Percentiles rank a stretch among this genome's conserved stretches.
These are phyloP conservation scores for Diaporthe sp. DNA, from an alignment of 2,329 filamentous ascomycete genomes.

Conservation along the genomic window DNA sequence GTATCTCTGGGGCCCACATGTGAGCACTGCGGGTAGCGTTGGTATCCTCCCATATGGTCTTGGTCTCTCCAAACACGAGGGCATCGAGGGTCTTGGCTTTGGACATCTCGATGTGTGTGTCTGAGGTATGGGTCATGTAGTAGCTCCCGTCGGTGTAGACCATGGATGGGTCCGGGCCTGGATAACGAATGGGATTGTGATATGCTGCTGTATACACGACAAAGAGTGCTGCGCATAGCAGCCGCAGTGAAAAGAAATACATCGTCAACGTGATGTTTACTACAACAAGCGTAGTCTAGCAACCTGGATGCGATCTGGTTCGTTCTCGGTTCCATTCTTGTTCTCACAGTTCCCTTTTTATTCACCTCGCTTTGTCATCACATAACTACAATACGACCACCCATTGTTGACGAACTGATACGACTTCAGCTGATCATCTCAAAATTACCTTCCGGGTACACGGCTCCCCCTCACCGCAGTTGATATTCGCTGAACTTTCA, in stretches of 20 bases:
- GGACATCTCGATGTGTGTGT: conserved; percentile 11
- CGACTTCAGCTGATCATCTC: background rate
- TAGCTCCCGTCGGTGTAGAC: conserved; percentile 13
- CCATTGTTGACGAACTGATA: background rate
- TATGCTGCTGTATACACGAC: background rate
- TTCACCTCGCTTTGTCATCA: background rate
- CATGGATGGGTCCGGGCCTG: conserved; percentile 17
- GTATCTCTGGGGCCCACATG: conserved; percentile 43
- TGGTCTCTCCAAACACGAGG: conserved; percentile 15
- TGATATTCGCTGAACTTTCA: background rate
- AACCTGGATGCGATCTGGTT: background rate
- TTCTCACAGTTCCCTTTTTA: background rate
- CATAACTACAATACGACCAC: background rate
- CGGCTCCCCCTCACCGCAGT: background rate
- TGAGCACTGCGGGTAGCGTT: conserved; percentile 25
- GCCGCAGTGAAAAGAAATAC: background rate
- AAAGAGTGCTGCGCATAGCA: background rate
- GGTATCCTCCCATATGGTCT: conserved; percentile 4
- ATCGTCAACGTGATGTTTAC: background rate
- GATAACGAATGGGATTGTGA: conserved; percentile 10
- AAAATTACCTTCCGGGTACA: background rate
- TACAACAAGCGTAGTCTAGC: background rate
- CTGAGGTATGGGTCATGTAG: conserved; percentile 26
- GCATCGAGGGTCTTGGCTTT: conserved; percentile 2
- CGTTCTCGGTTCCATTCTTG: background rate